phyloP scores from a whole-genome alignment of 257 asterid genomes.

The Solanum neorickii region DNA sequence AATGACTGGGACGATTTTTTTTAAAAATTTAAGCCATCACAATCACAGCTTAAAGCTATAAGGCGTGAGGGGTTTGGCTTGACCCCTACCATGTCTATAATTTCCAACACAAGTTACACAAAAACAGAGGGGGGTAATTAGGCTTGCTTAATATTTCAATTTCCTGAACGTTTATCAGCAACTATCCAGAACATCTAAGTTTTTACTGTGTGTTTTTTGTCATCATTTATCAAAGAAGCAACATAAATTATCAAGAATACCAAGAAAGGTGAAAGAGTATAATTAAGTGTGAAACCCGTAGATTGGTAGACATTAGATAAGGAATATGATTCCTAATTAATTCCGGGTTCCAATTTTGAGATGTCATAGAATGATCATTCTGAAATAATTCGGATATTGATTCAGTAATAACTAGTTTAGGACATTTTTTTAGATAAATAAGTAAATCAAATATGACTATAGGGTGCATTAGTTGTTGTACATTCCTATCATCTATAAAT shows the following conservation, averaged over 20 bases:
- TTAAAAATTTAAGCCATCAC: too few relatives aligned
- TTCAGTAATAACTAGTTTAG: neutral
- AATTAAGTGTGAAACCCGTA: neutral
- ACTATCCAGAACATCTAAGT: neutral
- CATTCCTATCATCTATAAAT: neutral
- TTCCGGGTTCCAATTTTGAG: neutral
- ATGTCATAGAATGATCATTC: neutral
- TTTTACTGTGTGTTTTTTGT: neutral
- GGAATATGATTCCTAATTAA: neutral
- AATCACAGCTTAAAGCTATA: too few relatives aligned
- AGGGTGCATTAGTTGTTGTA: neutral
- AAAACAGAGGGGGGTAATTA: neutral
- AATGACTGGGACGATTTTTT: neutral
- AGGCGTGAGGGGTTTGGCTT: too few relatives aligned
- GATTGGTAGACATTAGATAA: neutral
- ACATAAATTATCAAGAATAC: neutral
- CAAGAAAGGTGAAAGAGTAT: neutral
- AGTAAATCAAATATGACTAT: neutral
- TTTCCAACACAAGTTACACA: too few relatives aligned
- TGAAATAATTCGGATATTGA: neutral
- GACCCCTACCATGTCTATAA: too few relatives aligned
- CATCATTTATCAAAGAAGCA: neutral
- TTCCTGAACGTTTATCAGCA: neutral
- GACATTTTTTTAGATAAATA: neutral
- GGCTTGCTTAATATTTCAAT: neutral